Base-by-base conservation (phyloP, 306 rosid genomes). In the Casuarina cunninghamiana region DNA sequence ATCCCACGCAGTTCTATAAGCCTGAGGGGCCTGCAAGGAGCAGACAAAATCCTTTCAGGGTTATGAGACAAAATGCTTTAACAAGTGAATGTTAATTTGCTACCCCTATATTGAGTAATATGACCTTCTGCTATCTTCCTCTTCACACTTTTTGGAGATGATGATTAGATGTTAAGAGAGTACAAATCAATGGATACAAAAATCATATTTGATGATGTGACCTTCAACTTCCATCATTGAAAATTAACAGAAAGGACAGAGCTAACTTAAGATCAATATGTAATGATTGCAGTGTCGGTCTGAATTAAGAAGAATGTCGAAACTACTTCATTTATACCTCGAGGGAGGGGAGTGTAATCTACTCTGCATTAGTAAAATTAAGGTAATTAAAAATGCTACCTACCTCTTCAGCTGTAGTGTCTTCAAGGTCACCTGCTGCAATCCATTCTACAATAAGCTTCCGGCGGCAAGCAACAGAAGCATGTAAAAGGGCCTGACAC, bases 381-480 rank as follows among this genome's bases (percentile, higher is more conserved):
- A 16, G 67, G 19, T 10, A 58, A 76, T 43, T 54, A 68, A 83
- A 68, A 71, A 80, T 21, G 65, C 50, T 61, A 54, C 76, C 83
- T 72, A 92, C 97, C 91, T 92, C 85, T 26, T 72, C 16, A 48
- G 73, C 78, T 45, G 90, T 82, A 55, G 10, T 81, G 60, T 92
- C 92, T 89, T 90, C 97, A 62, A 92, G 97, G 69, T 92, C 93
- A 50, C 86, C 90, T 19, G 97, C 96, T 46, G 96, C 87, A 71
- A 92, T 96, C 96, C 97, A 92, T 71, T 90, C 92, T 69, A 92
- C 90, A 48, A 82, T 11, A 87, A 92, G 92, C 78, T 89, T 90
- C 6, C 84, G 89, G 35, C 45, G 83, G 81, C 83, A 83, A 62
- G 92, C 91, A 63, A 90, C 97, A 48, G 96, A 80, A 57, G 96